A percentile compares a stretch with the other conserved stretches of the same genome.
Conservation (phyloP, 2,329 filamentous ascomycete genomes). For the Aspergillus fructus region DNA sequence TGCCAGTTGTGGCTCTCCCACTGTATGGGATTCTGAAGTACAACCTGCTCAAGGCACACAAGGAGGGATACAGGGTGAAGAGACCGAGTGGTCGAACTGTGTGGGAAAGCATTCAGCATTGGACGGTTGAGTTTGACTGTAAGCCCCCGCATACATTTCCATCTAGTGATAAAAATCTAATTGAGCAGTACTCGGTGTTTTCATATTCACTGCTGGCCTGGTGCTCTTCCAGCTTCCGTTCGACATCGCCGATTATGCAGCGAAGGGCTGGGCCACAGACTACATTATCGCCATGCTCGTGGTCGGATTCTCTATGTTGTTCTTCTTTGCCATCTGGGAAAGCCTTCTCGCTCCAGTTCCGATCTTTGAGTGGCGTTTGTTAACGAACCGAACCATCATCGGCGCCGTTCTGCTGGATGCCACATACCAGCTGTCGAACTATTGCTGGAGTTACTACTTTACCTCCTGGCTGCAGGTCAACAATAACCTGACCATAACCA, state of each 20-base stretch:
- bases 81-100: background rate
- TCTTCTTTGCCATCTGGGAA: slow-evolving; percentile 56
- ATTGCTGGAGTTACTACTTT: slow-evolving; percentile 23
- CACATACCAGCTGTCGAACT: slow-evolving; percentile 22
- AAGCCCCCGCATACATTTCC: background rate
- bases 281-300: slow-evolving; percentile 53
- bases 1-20: slow-evolving; percentile 57
- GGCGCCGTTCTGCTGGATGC: slow-evolving; percentile 27
- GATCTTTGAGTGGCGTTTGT: slow-evolving; percentile 58
- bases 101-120: background rate
- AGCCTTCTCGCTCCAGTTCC: slow-evolving; percentile 49
- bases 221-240: slow-evolving; percentile 66
- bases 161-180: too few relatives aligned
- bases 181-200: slow-evolving; percentile 54
- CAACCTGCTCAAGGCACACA: slow-evolving; percentile 58
- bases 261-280: slow-evolving; percentile 43
- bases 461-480: slow-evolving; percentile 23
- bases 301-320: slow-evolving; percentile 54
- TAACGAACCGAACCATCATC: slow-evolving; percentile 22
- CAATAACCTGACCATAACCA: slow-evolving; percentile 27
- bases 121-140: background rate
- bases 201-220: slow-evolving; percentile 62
- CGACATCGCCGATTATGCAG: slow-evolving; percentile 47
- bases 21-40: slow-evolving; percentile 54
- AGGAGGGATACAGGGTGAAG: slow-evolving; percentile 49